phyloP scores from a whole-genome alignment of 139 green algal genomes.

The Coelastrella sp. region DNA sequence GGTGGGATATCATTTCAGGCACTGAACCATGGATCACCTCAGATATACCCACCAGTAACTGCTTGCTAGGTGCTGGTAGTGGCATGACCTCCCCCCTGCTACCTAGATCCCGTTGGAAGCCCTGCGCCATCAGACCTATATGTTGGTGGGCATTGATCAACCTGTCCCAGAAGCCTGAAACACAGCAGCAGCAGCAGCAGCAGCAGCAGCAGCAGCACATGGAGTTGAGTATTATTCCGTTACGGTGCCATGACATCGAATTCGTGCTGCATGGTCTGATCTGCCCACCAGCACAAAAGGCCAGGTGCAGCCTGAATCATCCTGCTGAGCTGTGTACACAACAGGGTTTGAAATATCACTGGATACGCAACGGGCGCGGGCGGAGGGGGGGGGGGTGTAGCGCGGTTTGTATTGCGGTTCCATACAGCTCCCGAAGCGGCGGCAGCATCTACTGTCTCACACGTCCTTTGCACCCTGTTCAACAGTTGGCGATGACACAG shows the following conservation, averaged over 20 bases:
- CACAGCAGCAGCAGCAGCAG: background rate
- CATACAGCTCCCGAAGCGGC: no score
- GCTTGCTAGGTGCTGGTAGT: slow-evolving; percentile 64
- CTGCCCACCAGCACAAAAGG: no score
- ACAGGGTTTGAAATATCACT: background rate
- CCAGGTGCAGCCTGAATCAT: no score
- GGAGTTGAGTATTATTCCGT: background rate
- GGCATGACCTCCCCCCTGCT: slow-evolving; percentile 59
- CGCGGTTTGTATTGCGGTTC: no score
- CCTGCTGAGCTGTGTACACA: background rate
- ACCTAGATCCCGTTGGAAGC: slow-evolving; percentile 76
- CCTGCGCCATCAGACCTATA: slow-evolving; percentile 68
- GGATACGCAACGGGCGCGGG: background rate
- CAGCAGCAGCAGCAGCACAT: slow-evolving; percentile 11
- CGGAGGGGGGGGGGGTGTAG: no score
- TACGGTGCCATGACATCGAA: background rate
- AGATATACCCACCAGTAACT: slow-evolving; percentile 67
- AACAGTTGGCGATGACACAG: background rate
- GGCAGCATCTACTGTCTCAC: no score
- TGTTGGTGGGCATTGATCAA: slow-evolving; percentile 31
- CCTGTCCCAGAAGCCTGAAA: slow-evolving; percentile 13
- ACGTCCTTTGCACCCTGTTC: background rate
- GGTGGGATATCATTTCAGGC: no score
- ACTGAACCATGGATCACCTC: no score
- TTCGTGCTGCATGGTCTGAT: no score